A percentile compares a stretch with the other conserved stretches of the same genome.
phyloP scores from a whole-genome alignment of 2,329 filamentous ascomycete species.

The Calonectria hawksworthii region DNA sequence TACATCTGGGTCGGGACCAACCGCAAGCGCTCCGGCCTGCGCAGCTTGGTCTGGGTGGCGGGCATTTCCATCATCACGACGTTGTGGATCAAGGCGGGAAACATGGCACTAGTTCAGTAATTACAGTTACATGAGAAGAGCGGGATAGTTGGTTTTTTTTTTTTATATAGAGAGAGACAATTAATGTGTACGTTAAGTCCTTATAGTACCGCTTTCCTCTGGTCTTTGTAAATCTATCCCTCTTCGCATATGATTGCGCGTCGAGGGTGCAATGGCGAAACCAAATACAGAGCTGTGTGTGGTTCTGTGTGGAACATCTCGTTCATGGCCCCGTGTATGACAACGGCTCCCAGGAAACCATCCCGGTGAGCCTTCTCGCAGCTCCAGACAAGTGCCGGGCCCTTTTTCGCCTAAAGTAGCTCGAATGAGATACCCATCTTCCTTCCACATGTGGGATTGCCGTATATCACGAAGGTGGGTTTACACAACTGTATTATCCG shows the following conservation, averaged over 20 bases:
- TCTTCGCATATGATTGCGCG: background rate
- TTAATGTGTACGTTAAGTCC: background rate
- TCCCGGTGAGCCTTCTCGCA: background rate
- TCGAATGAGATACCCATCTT: background rate
- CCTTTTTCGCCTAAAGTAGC: background rate
- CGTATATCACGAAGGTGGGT: background rate
- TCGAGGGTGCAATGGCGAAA: background rate
- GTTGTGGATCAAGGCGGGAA: constrained; percentile 59
- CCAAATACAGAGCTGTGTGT: no score
- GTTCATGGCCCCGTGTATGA: background rate
- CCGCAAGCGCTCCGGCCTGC: constrained; percentile 51
- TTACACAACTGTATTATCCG: background rate
- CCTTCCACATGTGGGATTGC: background rate
- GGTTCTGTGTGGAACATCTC: background rate
- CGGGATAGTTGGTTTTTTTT: background rate
- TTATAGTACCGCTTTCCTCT: background rate
- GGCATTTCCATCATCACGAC: constrained; percentile 51
- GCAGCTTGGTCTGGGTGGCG: constrained; percentile 55
- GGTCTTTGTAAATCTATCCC: background rate
- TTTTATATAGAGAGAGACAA: background rate
- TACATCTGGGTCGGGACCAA: constrained; percentile 62
- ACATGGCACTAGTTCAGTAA: constrained; percentile 35
- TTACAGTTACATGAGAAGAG: no score
- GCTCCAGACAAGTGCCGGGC: background rate
- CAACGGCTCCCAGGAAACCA: background rate